A percentile compares a stretch with the other conserved stretches of the same genome.
Evolutionary conservation across 2,329 filamentous ascomycete genomes (phyloP).

Genomic region (Aspergillus udagawae): DNA sequence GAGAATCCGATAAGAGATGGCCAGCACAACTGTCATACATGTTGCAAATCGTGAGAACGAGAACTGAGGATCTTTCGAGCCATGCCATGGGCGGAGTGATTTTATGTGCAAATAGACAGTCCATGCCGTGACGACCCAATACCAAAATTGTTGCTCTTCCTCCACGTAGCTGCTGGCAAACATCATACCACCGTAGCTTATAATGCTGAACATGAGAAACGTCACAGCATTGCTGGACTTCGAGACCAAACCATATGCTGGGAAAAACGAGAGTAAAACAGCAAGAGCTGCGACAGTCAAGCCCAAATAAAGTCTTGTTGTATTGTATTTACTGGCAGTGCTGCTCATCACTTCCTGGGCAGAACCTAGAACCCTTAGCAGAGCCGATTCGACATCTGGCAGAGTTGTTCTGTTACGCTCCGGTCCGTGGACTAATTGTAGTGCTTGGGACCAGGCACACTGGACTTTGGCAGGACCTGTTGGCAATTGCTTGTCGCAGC

Average conservation of each 20-base stretch:
- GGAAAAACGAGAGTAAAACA: constrained; percentile 34
- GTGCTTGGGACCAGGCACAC: constrained; percentile 61
- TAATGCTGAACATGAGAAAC: constrained; percentile 49
- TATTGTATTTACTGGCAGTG: constrained; percentile 88
- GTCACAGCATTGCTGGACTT: constrained; percentile 24
- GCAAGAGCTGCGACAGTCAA: constrained; percentile 39
- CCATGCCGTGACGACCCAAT: constrained; percentile 65
- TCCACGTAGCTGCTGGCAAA: constrained; percentile 97
- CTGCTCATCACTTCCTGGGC: constrained; percentile 80
- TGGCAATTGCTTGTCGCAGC: constrained; percentile 20
- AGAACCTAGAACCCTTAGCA: constrained; percentile 58
- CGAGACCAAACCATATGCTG: constrained; percentile 26
- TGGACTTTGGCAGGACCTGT: constrained; percentile 55
- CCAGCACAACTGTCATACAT: constrained; percentile 43
- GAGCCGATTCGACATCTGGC: constrained; percentile 21
- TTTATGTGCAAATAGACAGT: constrained; percentile 46
- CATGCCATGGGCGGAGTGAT: constrained; percentile 15
- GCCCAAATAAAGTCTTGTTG: constrained; percentile 46
- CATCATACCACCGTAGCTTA: constrained; percentile 81
- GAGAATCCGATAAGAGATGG: constrained; percentile 62
- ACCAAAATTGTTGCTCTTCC: constrained; percentile 99
- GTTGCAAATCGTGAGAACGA: constrained; percentile 7
- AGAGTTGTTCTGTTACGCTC: constrained; percentile 3
- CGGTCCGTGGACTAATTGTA: constrained; percentile 17
- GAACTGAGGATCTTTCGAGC: background rate